Evolutionary conservation across 73 alveolate species (phyloP), one percentile per base, ranked within the genome.

Genomic region (Paramecium primaurelia): DNA sequence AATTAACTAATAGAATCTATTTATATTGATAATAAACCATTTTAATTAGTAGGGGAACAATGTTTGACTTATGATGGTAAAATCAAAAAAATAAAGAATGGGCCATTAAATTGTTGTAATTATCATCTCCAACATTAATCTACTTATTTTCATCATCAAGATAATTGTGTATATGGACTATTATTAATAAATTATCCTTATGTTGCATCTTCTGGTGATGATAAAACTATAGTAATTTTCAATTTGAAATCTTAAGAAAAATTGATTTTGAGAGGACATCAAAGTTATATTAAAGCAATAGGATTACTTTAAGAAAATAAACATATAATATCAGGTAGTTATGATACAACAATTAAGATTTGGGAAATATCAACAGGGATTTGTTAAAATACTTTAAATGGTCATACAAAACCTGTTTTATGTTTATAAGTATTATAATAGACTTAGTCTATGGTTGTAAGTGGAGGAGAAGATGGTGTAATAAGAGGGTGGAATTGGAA

Each of bases 401-500:
- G 91, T 3, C 91, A 80, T 45, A 80, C 71, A 22, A 80, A 47
- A 80, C 91, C 91, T 32, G 75, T 80, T 8, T 47, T 80, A 11
- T 80, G 91, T 47, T 6, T 80, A 40, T 40, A 42, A 20, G 91
- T 80, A 16, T 44, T 80, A 26, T 8, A 80, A 10, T 14, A 80
- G 5, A 80, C 77, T 18, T 40, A 40, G 20, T 14, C 1, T n/a
- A 80, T 47, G 54, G 26, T 59, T 25, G 71, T n/a, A 20, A 80
- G 91, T 80, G 91, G 91, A 80, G 91, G 91, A 0, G 91, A 80
- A 45, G 91, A 80, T 26, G 71, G 64, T 4, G 34, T 18, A 5
- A 44, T 80, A 0, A 80, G 71, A 25, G 71, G 30, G 1, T 80
- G 91, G 91, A 80, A 80, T 80, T 80, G 91, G 91, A 80, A 47